These are phyloP conservation scores for Tylopilus sp. DNA, from an alignment of 768 basidiomycete species.

Conservation along the genomic window DNA sequence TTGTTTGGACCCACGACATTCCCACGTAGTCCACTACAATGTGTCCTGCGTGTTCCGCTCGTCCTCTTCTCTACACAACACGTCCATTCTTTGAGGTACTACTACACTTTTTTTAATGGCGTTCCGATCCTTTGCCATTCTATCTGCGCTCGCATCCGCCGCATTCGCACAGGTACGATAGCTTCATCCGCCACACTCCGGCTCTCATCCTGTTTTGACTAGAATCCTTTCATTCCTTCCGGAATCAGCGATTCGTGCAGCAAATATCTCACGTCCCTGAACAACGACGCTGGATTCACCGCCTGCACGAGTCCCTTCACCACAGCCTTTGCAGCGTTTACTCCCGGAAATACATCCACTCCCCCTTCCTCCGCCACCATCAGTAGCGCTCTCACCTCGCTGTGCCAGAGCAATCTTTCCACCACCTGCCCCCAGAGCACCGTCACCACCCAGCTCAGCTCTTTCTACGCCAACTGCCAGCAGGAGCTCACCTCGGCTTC, in stretches of 20 bases:
- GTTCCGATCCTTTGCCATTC: constrained; percentile 51
- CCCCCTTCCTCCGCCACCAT: constrained; percentile 43
- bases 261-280: constrained; percentile 57
- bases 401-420: constrained; percentile 52
- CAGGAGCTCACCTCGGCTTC: constrained; percentile 57
- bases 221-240: constrained; percentile 62
- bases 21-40: background rate
- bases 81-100: constrained; percentile 30
- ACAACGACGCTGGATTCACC: constrained; percentile 53
- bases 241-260: constrained; percentile 55
- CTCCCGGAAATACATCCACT: constrained; percentile 35
- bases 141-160: constrained; percentile 48
- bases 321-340: constrained; percentile 53
- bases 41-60: background rate
- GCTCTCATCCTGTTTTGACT: constrained; percentile 13
- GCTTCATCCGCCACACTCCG: background rate
- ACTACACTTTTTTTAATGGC: constrained; percentile 24
- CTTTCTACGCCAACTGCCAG: constrained; percentile 70
- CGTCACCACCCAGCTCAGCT: constrained; percentile 58
- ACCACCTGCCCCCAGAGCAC: constrained; percentile 51
- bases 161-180: constrained; percentile 48
- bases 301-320: constrained; percentile 64
- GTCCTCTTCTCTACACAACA: background rate
- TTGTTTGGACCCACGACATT: background rate
- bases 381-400: constrained; percentile 43